Base-by-base conservation (phyloP, 768 basidiomycete species). In the Lepiota brunneoincarnata region DNA sequence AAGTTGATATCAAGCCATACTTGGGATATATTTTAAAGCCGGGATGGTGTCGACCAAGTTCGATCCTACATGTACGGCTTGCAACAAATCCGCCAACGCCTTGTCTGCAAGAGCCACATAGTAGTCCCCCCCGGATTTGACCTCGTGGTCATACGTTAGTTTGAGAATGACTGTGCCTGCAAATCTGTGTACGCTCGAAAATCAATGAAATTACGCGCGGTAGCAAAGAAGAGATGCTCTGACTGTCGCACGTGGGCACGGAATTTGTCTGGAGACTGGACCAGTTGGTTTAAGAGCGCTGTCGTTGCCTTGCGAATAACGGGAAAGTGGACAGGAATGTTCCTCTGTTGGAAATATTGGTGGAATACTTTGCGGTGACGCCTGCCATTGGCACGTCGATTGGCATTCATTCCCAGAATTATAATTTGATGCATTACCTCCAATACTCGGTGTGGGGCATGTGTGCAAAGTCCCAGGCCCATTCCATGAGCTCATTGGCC, bases 41-140 rank as follows among this genome's bases (percentile, higher is more conserved):
- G 74, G 72, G 28, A 72, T 52, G 34, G 58, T 65, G 31, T 74
- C 78, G 2, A 79, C 78, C 7, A 76, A 58, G 53, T 67, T 77
- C 0, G 63, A 62, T 17, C 76, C 75, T 28, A 69, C 67, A 56
- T 72, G 69, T 11, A 69, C 68, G 4, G 70, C 69, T 34, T 62
- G 62, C 11, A 61, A 1, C n/a, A 71, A 3, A 11, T 57, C 51
- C 6, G 41, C 26, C 51, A 67, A 58, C 14, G 59, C 60, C 6
- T 59, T 58, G 6, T 70, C 57, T 1, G 65, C 68, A 34, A 69
- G 49, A 11, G 51, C 57, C 17, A 75, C 58, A 51, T 75, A 70
- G 14, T 65, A 70, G 49, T 79, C 77, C 0, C 72, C 57, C 20
- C 57, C 63, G 1, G 67, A 57, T 52, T 67, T 54, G 12, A 72